These are phyloP conservation scores for Quercus alba DNA, from an alignment of 306 rosid genomes.

Conservation along the genomic window DNA sequence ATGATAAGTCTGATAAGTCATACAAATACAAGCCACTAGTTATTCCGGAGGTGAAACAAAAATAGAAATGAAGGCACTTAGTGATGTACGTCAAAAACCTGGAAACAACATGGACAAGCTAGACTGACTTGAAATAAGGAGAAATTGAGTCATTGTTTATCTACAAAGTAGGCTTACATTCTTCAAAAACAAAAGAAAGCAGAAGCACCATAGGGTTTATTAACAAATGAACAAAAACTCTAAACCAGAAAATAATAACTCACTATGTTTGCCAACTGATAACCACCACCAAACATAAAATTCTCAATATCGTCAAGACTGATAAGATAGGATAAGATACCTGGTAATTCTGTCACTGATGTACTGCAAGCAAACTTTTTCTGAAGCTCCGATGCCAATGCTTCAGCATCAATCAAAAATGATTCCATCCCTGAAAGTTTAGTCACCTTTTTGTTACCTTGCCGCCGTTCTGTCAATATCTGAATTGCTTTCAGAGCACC, in stretches of 20 bases:
- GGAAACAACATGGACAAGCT: not conserved
- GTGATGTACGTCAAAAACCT: not conserved
- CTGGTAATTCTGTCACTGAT: conserved; percentile 79
- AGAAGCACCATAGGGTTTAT: not conserved
- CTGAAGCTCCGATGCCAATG: conserved; percentile 90
- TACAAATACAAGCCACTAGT: not conserved
- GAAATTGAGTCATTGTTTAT: not conserved
- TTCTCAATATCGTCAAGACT: not conserved
- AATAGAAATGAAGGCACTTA: not conserved
- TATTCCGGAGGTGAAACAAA: not conserved
- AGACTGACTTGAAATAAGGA: not conserved
- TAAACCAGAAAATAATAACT: not conserved
- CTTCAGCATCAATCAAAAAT: conserved; percentile 80
- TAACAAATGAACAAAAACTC: not conserved
- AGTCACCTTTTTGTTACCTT: conserved; percentile 93
- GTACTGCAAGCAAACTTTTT: conserved; percentile 97
- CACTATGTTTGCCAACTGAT: not conserved
- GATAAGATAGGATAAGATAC: conserved; percentile 32
- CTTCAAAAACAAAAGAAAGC: not conserved
- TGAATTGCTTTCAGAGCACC: conserved; percentile 83
- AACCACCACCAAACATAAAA: conserved; percentile 4
- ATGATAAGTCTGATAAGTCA: not conserved
- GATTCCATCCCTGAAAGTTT: conserved; percentile 81
- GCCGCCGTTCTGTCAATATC: conserved; percentile 83
- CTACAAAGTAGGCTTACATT: not conserved